phyloP scores from a whole-genome alignment of 352 stramenopile genomes.

The Globisporangium megalacanthum region DNA sequence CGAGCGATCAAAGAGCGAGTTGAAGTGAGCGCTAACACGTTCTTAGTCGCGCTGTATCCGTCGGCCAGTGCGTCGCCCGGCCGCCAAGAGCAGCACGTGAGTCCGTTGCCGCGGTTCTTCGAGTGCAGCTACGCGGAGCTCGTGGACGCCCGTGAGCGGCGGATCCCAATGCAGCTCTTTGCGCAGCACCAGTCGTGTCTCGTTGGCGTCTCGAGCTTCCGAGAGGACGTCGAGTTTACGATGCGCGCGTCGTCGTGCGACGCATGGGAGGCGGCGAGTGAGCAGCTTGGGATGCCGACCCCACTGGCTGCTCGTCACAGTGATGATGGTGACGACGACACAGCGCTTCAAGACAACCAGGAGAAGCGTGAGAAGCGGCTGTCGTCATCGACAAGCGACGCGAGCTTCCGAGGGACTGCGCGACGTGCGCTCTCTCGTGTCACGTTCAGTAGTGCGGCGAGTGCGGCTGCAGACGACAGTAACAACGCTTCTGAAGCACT shows the following conservation, averaged over 20 bases:
- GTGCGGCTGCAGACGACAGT: neutral
- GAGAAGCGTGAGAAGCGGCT: neutral
- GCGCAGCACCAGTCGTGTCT: constrained; percentile 36
- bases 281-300: constrained; percentile 25
- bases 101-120: constrained; percentile 62
- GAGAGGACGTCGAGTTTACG: constrained; percentile 38
- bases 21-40: constrained; percentile 43
- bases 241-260: constrained; percentile 25
- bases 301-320: neutral
- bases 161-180: constrained; percentile 34
- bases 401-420: neutral
- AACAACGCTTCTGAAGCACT: neutral
- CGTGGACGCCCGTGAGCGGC: constrained; percentile 3
- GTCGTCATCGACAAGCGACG: neutral
- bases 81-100: constrained; percentile 12
- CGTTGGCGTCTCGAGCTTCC: constrained; percentile 51
- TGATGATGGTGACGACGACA: neutral
- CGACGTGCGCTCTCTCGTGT: constrained; percentile 2
- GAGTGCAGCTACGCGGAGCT: constrained; percentile 42
- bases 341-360: neutral
- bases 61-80: constrained; percentile 2
- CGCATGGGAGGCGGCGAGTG: constrained; percentile 34
- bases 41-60: constrained; percentile 64
- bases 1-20: constrained; percentile 55
- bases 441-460: neutral